A percentile compares a stretch with the other conserved stretches of the same genome.
Evolutionary conservation across 352 stramenopile species (phyloP).

Genomic region (Phytophthora colocasiae): DNA sequence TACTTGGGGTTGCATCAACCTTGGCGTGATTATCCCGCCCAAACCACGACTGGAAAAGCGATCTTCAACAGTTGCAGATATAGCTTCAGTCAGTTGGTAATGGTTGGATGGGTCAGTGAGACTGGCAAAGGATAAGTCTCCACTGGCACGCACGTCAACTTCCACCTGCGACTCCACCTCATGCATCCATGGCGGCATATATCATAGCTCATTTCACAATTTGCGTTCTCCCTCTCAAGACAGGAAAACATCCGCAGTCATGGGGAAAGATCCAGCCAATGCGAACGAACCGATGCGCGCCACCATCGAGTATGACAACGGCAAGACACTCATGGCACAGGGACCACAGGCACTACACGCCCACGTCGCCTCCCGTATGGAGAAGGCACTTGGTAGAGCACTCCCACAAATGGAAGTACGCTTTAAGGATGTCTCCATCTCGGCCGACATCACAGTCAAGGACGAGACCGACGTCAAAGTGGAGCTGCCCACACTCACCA

Average conservation of each 20-base stretch:
- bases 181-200: too few relatives aligned
- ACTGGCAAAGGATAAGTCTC: constrained; percentile 5
- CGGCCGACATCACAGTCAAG: constrained; percentile 36
- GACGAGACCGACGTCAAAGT: constrained; percentile 21
- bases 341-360: constrained; percentile 37
- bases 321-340: constrained; percentile 42
- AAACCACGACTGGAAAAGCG: not conserved
- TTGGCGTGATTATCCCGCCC: not conserved
- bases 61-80: constrained; percentile 1
- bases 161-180: not conserved
- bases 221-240: not conserved
- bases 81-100: constrained; percentile 6
- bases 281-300: constrained; percentile 13
- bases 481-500: constrained; percentile 32
- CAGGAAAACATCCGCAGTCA: not conserved
- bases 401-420: constrained; percentile 57
- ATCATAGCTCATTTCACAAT: not conserved
- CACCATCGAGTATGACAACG: constrained; percentile 35
- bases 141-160: not conserved
- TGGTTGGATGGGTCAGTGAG: not conserved
- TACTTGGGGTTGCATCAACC: constrained; percentile 3
- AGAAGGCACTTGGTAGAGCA: constrained; percentile 26
- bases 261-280: not conserved
- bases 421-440: constrained; percentile 39
- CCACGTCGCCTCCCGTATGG: constrained; percentile 30